Base-by-base conservation (phyloP, 176 grass and related monocot species). In the Hyparrhenia diplandra region DNA sequence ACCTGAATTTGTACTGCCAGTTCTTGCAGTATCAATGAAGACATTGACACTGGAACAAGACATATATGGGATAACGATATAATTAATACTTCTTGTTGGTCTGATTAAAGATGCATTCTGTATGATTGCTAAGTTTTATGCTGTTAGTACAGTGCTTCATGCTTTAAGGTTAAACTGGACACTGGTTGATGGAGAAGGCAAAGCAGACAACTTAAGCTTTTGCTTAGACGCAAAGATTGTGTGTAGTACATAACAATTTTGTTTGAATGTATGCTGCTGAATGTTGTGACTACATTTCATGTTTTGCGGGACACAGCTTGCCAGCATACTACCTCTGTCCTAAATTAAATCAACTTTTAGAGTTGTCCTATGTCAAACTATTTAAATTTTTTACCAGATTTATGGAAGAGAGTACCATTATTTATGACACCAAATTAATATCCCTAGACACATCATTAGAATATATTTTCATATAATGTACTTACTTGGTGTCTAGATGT, bases 31-130 rank as follows among this genome's bases (percentile, higher is more conserved):
- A 46, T 28, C 8, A 42, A 30, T 59, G 46, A 67, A 67, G 45
- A 76, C 32, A 47, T 66, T 67, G 31, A 41, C 60, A 66, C 32
- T 75, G 4, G 71, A 75, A 45, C 72, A 76, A 84, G 46, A 41
- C 81, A 75, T 41, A 37, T 29, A 47, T 57, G 45, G 30, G 31
- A 75, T 75, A 41, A 47, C 31, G 35, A 45, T 43, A 32, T 40
- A 28, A 1, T 54, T 49, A 25, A 0, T 43, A 30, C 18, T 42
- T 55, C 1, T 42, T 40, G 42, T 24, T 25, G 13, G 62, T 83
- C 65, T 65, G 37, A 67, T 30, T 83, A 13, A 43, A 58, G 30
- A 40, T 43, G 41, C 63, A n/a, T 64, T 68, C 32, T 52, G 25
- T 5, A 64, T 34, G 49, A 55, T 67, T 45, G 46, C 72, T 58